phyloP scores from a whole-genome alignment of 768 basidiomycete genomes.

The Leucocoprinus birnbaumii region DNA sequence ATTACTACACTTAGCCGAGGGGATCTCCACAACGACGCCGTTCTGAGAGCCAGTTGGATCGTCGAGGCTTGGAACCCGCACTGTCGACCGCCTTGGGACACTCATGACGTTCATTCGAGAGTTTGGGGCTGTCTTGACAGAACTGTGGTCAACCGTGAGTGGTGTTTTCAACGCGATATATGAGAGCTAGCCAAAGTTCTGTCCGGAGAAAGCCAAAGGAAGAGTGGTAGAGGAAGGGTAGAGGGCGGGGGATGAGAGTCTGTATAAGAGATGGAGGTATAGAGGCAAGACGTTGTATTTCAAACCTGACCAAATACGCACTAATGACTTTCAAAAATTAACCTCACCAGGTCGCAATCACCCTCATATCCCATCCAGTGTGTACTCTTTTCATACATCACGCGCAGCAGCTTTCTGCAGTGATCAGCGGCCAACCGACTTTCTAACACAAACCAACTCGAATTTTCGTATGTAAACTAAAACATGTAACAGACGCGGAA shows the following conservation, averaged over 20 bases:
- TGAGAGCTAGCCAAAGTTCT: not conserved
- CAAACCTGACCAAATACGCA: conserved; percentile 34
- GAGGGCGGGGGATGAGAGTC: conserved; percentile 7
- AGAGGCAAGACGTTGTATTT: conserved; percentile 18
- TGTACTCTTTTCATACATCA: conserved; percentile 8
- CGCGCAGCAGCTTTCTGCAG: not conserved
- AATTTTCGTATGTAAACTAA: conserved; percentile 11
- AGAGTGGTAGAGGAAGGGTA: not conserved
- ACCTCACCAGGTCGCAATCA: not conserved
- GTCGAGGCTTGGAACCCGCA: conserved; percentile 28
- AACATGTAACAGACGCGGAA: conserved; percentile 7
- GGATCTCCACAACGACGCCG: conserved; percentile 40
- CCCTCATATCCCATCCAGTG: conserved; percentile 8
- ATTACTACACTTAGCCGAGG: conserved; percentile 32
- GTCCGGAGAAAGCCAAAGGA: conserved; percentile 6
- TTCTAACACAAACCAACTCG: conserved; percentile 1
- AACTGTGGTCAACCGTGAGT: not conserved
- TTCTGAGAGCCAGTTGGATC: conserved; percentile 27
- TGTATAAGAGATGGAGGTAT: conserved; percentile 5
- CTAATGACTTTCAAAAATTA: conserved; percentile 8
- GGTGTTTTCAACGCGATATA: not conserved
- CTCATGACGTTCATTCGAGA: conserved; percentile 26
- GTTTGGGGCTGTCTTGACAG: not conserved
- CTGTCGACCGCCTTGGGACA: conserved; percentile 40
- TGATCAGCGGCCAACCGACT: conserved; percentile 7